These are phyloP conservation scores for Berkeleyomyces rouxiae DNA, from an alignment of 2,329 filamentous ascomycete genomes.

Conservation along the genomic window DNA sequence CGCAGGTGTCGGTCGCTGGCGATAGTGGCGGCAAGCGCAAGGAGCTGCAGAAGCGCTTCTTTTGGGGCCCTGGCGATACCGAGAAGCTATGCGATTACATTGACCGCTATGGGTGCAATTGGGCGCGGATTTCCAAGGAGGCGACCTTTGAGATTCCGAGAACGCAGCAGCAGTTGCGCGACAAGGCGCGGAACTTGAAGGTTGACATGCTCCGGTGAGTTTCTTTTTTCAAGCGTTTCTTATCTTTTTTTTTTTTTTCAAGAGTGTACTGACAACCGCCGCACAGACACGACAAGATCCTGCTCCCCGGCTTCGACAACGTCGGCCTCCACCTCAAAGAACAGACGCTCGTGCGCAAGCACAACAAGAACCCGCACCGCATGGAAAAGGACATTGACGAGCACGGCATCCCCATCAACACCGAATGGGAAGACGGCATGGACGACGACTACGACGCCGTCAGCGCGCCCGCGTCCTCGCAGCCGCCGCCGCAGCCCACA, in stretches of 20 bases:
- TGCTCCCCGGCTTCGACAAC: conserved; percentile 33
- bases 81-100: conserved; percentile 11
- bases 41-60: conserved; percentile 15
- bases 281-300: conserved; percentile 23
- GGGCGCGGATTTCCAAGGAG: conserved; percentile 13
- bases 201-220: conserved; percentile 31
- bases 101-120: conserved; percentile 13
- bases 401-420: conserved; percentile 25
- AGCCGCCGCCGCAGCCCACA: not conserved
- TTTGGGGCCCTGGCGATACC: conserved; percentile 16
- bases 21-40: conserved; percentile 2
- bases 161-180: conserved; percentile 38
- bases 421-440: conserved; percentile 16
- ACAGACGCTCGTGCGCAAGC: conserved; percentile 22
- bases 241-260: not conserved
- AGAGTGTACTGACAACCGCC: not conserved
- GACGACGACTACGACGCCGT: conserved; percentile 9
- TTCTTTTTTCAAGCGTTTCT: not conserved
- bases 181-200: conserved; percentile 42
- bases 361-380: conserved; percentile 33
- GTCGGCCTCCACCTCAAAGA: conserved; percentile 36
- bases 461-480: not conserved
- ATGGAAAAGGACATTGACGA: conserved; percentile 30
- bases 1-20: not conserved
- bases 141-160: conserved; percentile 20